Evolutionary conservation across 148 eudicot species (phyloP), one percentile per base, ranked within the genome.

Genomic region (Silene conica): DNA sequence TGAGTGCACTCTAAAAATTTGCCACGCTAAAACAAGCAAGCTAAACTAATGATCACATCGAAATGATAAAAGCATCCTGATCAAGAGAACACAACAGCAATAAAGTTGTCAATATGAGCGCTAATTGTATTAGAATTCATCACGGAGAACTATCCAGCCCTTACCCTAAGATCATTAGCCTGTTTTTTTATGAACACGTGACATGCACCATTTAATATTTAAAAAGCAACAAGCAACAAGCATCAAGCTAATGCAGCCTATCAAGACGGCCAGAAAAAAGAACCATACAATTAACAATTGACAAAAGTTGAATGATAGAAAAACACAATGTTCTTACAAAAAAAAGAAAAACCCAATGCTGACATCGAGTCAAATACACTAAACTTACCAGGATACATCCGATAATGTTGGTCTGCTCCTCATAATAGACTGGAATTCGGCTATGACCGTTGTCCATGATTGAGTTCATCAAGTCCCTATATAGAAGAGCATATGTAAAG

Each of bases 391-490:
- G 81, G 76, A 92, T 63, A 60, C 90, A 81, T 58, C 97, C 97
- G 55, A 92, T 92, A 59, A 92, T 88, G 74, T 90, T 90, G 63
- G 91, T 88, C 64, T 82, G 86, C 81, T 92, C 89, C 83, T 92
- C 96, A 72, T 92, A 88, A 79, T 87, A 92, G 28, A 92, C 93
- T 25, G 96, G 96, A 59, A 92, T 83, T 80, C 97, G 87, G 78
- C 97, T 92, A 70, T 92, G 96, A 63, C 97, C 97, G 83, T 83
- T 92, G 81, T 88, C 93, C 90, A 90, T 70, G 72, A 92, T 79
- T 68, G 77, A 79, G 83, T 76, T 87, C 97, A 92, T 92, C 78
- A 86, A 64, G 52, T 43, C 79, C 88, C 97, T 90, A 74, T 65
- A 56, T 48, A 69, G 75, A 25, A 63, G 43, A 16, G 64, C 71